A percentile compares a stretch with the other conserved stretches of the same genome.
Evolutionary conservation across 1,284 basidiomycete genomes (phyloP).

Genomic region (Golubevia pallescens): DNA sequence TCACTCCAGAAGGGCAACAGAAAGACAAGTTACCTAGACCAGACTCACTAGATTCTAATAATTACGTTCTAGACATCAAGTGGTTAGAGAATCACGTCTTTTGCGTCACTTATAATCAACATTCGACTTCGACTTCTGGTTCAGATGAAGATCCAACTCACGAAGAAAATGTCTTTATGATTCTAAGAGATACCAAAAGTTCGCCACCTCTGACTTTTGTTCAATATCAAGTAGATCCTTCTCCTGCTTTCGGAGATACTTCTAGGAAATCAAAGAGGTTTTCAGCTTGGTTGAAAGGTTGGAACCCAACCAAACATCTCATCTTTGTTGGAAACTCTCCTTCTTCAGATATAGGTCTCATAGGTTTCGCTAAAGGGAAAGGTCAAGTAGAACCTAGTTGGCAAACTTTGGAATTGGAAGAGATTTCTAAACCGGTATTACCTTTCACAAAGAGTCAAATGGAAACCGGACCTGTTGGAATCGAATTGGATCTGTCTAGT

Average conservation of each 20-base stretch:
- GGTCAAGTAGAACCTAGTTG: constrained; percentile 56
- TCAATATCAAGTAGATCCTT: constrained; percentile 47
- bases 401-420: constrained; percentile 67
- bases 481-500: constrained; percentile 68
- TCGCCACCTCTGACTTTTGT: constrained; percentile 22
- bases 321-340: constrained; percentile 67
- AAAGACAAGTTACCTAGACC: constrained; percentile 67
- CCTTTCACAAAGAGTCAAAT: constrained; percentile 65
- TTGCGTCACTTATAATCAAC: constrained; percentile 67
- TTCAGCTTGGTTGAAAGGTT: constrained; percentile 31
- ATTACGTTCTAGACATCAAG: constrained; percentile 64
- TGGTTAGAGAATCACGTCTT: constrained; percentile 71
- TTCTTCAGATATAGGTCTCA: constrained; percentile 60
- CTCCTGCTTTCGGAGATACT: constrained; percentile 42
- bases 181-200: constrained; percentile 49
- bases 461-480: constrained; percentile 67
- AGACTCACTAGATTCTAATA: constrained; percentile 43
- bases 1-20: constrained; percentile 67
- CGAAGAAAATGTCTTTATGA: constrained; percentile 63
- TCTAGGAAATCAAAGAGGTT: constrained; percentile 31
- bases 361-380: constrained; percentile 31
- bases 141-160: constrained; percentile 50
- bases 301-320: constrained; percentile 66
- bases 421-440: constrained; percentile 67
- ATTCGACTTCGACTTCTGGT: constrained; percentile 65